phyloP scores from a whole-genome alignment of 331 rosid species.

The Erythrophleum ivorense region DNA sequence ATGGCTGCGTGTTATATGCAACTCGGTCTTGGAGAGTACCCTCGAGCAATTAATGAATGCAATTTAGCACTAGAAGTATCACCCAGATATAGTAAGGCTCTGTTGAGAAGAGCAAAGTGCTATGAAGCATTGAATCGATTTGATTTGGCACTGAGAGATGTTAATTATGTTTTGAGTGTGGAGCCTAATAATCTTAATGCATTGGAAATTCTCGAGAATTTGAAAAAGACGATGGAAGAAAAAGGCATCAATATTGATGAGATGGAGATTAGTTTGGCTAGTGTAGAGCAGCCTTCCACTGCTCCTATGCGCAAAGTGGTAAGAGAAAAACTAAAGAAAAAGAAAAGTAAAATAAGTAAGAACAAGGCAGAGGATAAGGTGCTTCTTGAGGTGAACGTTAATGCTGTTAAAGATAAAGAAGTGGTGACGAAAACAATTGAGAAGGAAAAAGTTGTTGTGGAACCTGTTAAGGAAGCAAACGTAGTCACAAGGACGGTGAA shows the following conservation, averaged over 20 bases:
- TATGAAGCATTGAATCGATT: slow-evolving; percentile 69
- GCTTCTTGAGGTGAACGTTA: slow-evolving; percentile 51
- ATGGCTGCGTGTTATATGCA: slow-evolving; percentile 77
- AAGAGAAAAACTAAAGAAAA: slow-evolving; percentile 58
- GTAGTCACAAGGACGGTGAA: slow-evolving; percentile 59
- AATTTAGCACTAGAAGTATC: slow-evolving; percentile 63
- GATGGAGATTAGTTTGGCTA: slow-evolving; percentile 50
- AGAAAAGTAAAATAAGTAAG: slow-evolving; percentile 55
- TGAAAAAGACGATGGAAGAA: slow-evolving; percentile 52
- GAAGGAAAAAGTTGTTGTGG: slow-evolving; percentile 44
- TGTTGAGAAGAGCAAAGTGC: slow-evolving; percentile 61
- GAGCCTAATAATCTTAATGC: slow-evolving; percentile 66
- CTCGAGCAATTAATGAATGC: slow-evolving; percentile 69
- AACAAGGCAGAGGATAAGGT: slow-evolving; percentile 42
- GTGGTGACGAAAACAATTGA: slow-evolving; percentile 33
- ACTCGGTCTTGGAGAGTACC: slow-evolving; percentile 71
- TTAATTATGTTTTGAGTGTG: slow-evolving; percentile 55
- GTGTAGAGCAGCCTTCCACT: slow-evolving; percentile 43
- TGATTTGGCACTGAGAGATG: slow-evolving; percentile 70
- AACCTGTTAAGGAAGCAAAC: slow-evolving; percentile 51
- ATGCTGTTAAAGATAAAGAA: slow-evolving; percentile 48
- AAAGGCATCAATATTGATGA: slow-evolving; percentile 60
- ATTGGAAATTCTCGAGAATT: slow-evolving; percentile 54
- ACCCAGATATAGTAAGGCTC: slow-evolving; percentile 63
- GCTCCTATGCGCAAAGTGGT: slow-evolving; percentile 49